Base-by-base conservation (phyloP, 108 stramenopile genomes). In the Aurantiochytrium sp. region DNA sequence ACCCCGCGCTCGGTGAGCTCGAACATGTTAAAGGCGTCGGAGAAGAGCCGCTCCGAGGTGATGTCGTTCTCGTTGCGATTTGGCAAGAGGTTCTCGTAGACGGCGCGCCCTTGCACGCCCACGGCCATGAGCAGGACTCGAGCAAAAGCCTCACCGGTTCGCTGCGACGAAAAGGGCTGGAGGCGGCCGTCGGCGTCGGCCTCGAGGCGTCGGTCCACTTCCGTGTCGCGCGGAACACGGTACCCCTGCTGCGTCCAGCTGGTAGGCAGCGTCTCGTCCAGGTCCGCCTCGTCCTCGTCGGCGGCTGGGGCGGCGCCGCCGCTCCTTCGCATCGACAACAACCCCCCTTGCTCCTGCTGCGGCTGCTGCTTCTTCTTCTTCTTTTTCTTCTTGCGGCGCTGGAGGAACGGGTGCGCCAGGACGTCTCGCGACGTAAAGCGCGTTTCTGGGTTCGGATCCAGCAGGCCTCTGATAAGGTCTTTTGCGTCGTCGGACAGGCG, bases 161-260 rank as follows among this genome's bases (percentile, higher is more conserved):
- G 39, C 4, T 81, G 42, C 42, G 73, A 48, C 12, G 73, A 81
- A 48, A 81, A 81, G n/a, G 73, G 73, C 17, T 48, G 6, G 27
- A 81, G 45, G 12, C 73, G 73, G 12, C 24, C 42, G 45, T 81
- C 73, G 3, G 39, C 27, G 32, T 41, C 45, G n/a, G 39, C 30
- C 27, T 48, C 73, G 42, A 81, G n/a, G 17, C 45, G 73, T 10
- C 30, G 21, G 24, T 81, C 73, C n/a, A 48, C 73, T 48, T 41
- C 73, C 10, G 39, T 48, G 45, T 81, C 45, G 27, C 73, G 73
- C 39, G 12, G 10, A 37, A 81, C 73, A 21, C 42, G 39, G 24
- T 81, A 81, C 10, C 73, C 73, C 30, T 81, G 73, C 73, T 48
- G 45, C 21, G 73, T 81, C 73, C 73, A 81, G 45, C 73, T 81